Percentiles rank a stretch among this genome's conserved stretches.
Evolutionary conservation across 768 basidiomycete genomes (phyloP).

Genomic region (Mycena rosella): DNA sequence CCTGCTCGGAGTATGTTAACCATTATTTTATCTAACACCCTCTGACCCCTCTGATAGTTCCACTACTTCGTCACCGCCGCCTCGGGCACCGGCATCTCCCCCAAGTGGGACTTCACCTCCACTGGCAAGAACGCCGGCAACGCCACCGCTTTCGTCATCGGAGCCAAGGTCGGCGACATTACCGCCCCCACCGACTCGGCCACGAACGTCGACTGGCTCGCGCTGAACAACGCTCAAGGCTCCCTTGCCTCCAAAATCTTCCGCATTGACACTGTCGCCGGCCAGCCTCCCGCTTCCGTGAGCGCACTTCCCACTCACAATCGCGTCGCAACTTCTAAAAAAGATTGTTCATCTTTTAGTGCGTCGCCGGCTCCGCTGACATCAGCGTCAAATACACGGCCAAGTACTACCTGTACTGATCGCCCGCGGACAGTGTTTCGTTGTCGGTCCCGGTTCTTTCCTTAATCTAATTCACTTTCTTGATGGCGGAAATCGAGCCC

Average conservation of each 20-base stretch:
- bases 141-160: conserved; percentile 32
- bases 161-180: conserved; percentile 44
- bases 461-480: not conserved
- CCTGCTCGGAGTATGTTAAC: conserved; percentile 29
- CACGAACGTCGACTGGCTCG: conserved; percentile 56
- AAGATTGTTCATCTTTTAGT: conserved; percentile 11
- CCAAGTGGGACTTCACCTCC: conserved; percentile 57
- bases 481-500: too few relatives aligned
- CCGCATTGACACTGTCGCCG: conserved; percentile 47
- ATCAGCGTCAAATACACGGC: conserved; percentile 37
- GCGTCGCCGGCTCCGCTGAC: conserved; percentile 24
- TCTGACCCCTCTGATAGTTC: conserved; percentile 27
- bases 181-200: conserved; percentile 41
- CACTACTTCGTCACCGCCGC: conserved; percentile 59
- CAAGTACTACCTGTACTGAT: conserved; percentile 37
- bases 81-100: conserved; percentile 46
- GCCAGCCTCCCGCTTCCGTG: conserved; percentile 52
- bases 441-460: not conserved
- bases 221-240: conserved; percentile 52
- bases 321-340: not conserved
- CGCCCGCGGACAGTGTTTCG: not conserved
- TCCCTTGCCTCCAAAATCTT: conserved; percentile 52
- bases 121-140: conserved; percentile 35
- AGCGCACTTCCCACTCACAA: not conserved
- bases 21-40: not conserved